phyloP scores from a whole-genome alignment of 768 basidiomycete genomes.

The Leccinum boreale region DNA sequence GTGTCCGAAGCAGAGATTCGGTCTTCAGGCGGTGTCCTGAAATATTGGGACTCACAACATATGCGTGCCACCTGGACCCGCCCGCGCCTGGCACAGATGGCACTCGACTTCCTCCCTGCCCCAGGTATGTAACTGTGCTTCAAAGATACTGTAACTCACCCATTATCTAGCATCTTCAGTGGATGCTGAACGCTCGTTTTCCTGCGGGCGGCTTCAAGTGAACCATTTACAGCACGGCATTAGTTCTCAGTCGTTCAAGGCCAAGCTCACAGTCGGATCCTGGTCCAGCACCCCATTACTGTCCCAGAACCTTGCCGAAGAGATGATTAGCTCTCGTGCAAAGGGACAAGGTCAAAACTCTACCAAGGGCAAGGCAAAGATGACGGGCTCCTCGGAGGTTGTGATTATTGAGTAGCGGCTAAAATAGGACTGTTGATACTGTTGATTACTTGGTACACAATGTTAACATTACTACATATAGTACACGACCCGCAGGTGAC shows the following conservation, averaged over 20 bases:
- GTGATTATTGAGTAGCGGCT: too few relatives aligned
- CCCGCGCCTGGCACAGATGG: background rate
- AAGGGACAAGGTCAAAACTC: background rate
- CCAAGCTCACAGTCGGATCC: background rate
- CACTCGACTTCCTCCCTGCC: background rate
- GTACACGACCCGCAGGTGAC: background rate
- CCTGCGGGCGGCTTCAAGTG: background rate
- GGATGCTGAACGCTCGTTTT: background rate
- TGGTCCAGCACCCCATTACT: background rate
- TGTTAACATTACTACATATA: too few relatives aligned
- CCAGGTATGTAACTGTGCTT: background rate
- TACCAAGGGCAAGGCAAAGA: background rate
- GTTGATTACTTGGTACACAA: too few relatives aligned
- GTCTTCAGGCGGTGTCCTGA: background rate
- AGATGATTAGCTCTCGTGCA: background rate
- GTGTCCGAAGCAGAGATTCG: background rate
- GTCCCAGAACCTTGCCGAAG: background rate
- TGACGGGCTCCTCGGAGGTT: too few relatives aligned
- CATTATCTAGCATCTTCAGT: background rate
- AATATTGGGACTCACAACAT: background rate
- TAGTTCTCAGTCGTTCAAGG: background rate
- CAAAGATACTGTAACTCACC: background rate
- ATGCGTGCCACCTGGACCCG: background rate
- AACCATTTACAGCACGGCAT: constrained; percentile 1
- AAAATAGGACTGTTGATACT: too few relatives aligned